These are phyloP conservation scores for Fusarium staphyleae DNA, from an alignment of 2,329 filamentous ascomycete species.

Conservation along the genomic window DNA sequence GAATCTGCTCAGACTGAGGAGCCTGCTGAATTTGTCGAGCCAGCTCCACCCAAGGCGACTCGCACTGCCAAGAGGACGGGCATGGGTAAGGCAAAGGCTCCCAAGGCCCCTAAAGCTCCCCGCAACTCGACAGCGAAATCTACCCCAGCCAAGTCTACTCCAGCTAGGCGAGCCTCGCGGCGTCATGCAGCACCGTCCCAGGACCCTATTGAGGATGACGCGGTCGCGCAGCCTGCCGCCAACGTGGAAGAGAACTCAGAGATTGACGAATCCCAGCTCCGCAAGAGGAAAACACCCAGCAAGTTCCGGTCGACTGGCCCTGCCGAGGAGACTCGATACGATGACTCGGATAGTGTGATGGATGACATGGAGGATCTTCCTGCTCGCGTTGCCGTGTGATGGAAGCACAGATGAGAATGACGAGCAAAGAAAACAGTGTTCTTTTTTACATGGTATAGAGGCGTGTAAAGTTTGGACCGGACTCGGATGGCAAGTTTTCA, in stretches of 20 bases:
- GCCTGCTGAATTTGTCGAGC: constrained; percentile 26
- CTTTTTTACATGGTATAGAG: background rate
- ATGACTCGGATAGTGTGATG: constrained; percentile 48
- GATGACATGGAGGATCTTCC: constrained; percentile 56
- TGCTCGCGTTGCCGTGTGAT: constrained; percentile 37
- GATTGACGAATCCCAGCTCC: constrained; percentile 37
- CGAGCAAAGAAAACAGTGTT: background rate
- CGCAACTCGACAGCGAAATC: constrained; percentile 34
- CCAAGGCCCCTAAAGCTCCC: constrained; percentile 14
- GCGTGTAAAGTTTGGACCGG: constrained; percentile 4
- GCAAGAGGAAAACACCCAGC: constrained; percentile 42
- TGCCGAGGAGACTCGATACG: constrained; percentile 17
- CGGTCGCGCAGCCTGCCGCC: constrained; percentile 18
- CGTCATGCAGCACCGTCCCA: constrained; percentile 38
- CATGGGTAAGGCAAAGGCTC: constrained; percentile 30
- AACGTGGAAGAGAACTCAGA: constrained; percentile 36
- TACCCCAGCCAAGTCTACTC: constrained; percentile 37
- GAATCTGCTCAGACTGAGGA: constrained; percentile 17
- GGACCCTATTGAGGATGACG: constrained; percentile 45
- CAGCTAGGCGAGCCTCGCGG: constrained; percentile 32
- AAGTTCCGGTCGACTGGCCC: constrained; percentile 38
- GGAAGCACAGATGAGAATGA: background rate
- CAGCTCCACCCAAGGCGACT: constrained; percentile 39
- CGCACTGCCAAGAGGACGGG: constrained; percentile 37
- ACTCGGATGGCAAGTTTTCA: background rate